Evolutionary conservation across 208 protist species (phyloP), one percentile per base, ranked within the genome.

Genomic region (Vickermania ingenoplastis): DNA sequence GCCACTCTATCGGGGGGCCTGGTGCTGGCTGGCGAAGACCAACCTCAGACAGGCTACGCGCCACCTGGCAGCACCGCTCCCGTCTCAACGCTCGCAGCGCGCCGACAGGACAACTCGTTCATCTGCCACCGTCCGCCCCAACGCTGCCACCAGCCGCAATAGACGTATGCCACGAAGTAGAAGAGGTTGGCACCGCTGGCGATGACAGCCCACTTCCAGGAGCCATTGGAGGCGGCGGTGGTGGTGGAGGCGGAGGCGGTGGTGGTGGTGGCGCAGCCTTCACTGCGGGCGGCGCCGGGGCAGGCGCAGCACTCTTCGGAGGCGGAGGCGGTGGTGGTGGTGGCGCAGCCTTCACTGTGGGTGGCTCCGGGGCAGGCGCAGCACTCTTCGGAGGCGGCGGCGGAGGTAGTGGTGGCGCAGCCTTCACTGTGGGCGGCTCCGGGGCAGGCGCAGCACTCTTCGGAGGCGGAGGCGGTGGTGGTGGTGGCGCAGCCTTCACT

Each of bases 381-480:
- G 57, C 28, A 3, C 23, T 30, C 5, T 49, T n/a, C 26, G 26
- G 14, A 3, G 57, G 29, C 14, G 28, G 53, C 41, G 58, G 55
- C 41, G 64, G 25, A 23, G 25, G 22, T 13, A 0, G 53, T 56
- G 26, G 54, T 23, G 13, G 4, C 52, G 14, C 49, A 23, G 54
- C 36, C 48, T 23, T 52, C 51, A 61, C 49, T 31, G 53, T 31
- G 13, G 51, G 52, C 0, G 65, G 54, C 29, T 41, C 49, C 14
- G 55, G 45, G 17, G 71, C 54, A 30, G 57, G 41, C 0, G 65
- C 29, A 27, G 56, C 23, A 26, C 62, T 55, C 50, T 64, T 45
- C 27, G 41, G 45, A 27, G 69, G 63, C 53, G 73, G 25, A 22
- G 65, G 49, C n/a, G 65, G 55, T 53, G 60, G 21, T 2, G 51